Percentiles rank a stretch among this genome's conserved stretches.
These are phyloP conservation scores for Cryphonectria nitschkei DNA, from an alignment of 2,329 filamentous ascomycete species.

Conservation along the genomic window DNA sequence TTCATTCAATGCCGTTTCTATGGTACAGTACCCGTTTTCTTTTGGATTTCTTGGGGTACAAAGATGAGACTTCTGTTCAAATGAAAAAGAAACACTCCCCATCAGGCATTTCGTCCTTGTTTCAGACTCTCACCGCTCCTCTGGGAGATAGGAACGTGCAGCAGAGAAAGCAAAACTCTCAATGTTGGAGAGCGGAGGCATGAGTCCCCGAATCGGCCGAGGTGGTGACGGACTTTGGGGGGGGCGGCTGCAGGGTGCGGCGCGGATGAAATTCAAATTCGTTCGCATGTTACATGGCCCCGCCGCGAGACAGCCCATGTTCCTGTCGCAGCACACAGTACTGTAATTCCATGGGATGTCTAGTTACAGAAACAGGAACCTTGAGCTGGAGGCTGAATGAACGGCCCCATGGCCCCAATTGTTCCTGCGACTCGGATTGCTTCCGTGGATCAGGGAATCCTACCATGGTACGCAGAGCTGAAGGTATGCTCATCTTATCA, in stretches of 20 bases:
- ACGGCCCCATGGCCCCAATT: background rate
- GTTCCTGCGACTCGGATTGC: conserved; percentile 1
- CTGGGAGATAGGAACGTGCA: background rate
- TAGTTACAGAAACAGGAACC: background rate
- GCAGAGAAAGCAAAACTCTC: background rate
- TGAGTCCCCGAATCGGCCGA: background rate
- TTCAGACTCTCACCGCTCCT: background rate
- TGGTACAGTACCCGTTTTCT: background rate
- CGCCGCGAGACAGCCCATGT: background rate
- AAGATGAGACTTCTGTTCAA: too few species aligned
- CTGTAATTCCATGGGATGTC: background rate
- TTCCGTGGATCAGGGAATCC: background rate
- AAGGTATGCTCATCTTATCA: background rate
- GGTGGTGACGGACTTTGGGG: background rate
- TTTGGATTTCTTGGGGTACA: too few species aligned
- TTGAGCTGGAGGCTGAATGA: background rate
- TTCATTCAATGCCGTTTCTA: background rate
- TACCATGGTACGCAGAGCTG: background rate
- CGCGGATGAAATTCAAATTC: background rate
- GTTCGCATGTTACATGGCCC: background rate
- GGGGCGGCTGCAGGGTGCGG: background rate
- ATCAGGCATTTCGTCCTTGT: background rate
- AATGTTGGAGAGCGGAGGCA: background rate
- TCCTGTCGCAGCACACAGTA: background rate
- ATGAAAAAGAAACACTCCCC: background rate